Evolutionary conservation across 257 asterid genomes (phyloP), one percentile per base, ranked within the genome.

Genomic region (Forsythia suspensa): DNA sequence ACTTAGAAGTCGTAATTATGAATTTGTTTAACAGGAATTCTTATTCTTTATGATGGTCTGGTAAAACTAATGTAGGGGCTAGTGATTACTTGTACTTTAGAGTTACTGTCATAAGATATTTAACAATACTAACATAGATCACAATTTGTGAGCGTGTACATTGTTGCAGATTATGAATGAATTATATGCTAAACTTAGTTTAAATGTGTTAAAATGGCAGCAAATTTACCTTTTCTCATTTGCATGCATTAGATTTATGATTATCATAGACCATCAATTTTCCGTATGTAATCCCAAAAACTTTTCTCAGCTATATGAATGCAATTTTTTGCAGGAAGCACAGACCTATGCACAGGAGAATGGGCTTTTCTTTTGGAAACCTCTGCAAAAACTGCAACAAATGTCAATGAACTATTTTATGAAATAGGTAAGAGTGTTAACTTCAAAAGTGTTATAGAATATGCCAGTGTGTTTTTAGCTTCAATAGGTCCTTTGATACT

Each of bases 351-450:
- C 94, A 18, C 83, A 87, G 73, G 90, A 89, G 83, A 91, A 91
- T 83, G 92, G 91, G 36, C 96, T 91, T 71, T 91, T 91, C 90
- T 91, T 88, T 70, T 89, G 85, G 96, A 91, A 85, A 91, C 96
- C 75, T 91, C 96, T 77, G 96, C 96, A 75, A 91, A 89, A 86
- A 74, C 90, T 61, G 92, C 94, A 76, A 80, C 85, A 16, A 91
- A 91, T 80, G 96, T 91, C 82, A 91, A 91, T 59, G 69, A 61
- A 24, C 69, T 61, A 10, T 61, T 61, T 61, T 61, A 61, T 38
- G 94, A 90, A 82, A 90, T 90, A 80, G 95, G 95, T 90, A 85
- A 76, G 48, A 51, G 3, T 34, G 44, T 48, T 72, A 51, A 16
- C 73, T 20, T 44, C 41, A 79, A 51, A 18, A 34, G 67, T 29